Base-by-base conservation (phyloP, 345 rosid species). In the Cochlearia excelsa region DNA sequence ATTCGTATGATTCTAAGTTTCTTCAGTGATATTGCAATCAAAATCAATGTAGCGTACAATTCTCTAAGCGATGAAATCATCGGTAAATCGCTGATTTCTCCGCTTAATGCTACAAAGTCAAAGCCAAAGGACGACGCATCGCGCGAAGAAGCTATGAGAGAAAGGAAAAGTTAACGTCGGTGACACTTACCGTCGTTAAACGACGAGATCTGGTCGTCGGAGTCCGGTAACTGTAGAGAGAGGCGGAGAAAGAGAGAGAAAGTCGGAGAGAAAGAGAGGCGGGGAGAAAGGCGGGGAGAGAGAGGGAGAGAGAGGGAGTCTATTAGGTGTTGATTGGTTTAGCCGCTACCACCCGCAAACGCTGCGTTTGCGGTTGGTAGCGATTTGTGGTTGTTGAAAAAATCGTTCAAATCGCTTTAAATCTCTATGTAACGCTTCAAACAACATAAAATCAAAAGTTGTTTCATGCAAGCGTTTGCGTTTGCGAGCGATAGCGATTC, bases 191-290 rank as follows among this genome's bases (percentile, higher is more conserved):
- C 37, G 64, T 59, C 57, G 57, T 39, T 61, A 41, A 48, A 28
- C 57, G 54, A 44, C n/a, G 64, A 63, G 74, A 70, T 70, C 65
- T 63, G 51, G 53, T 30, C 69, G 64, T 53, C 54, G 74, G 58
- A 57, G 51, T 43, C 69, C 68, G 68, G 74, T 63, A 50, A 70
- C 49, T 49, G 51, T 1, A 44, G 42, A 45, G 59, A 63, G 68
- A 69, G 68, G 31, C 68, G 63, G 68, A 55, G 61, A 53, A 34
- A 30, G 37, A 60, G 53, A 38, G 5, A 33, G 5, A 33, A 35
- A 16, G 23, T 16, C 23, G 72, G 39, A 35, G 39, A 35, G 46
- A 47, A 11, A 43, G 39, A 47, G 30, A 28, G 23, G 23, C 23
- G 23, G 23, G 23, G 35, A 33, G 35, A 33, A 33, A 0, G 35